These are phyloP conservation scores for Choiromyces venosus DNA, from an alignment of 495 filamentous ascomycete genomes.

Conservation along the genomic window DNA sequence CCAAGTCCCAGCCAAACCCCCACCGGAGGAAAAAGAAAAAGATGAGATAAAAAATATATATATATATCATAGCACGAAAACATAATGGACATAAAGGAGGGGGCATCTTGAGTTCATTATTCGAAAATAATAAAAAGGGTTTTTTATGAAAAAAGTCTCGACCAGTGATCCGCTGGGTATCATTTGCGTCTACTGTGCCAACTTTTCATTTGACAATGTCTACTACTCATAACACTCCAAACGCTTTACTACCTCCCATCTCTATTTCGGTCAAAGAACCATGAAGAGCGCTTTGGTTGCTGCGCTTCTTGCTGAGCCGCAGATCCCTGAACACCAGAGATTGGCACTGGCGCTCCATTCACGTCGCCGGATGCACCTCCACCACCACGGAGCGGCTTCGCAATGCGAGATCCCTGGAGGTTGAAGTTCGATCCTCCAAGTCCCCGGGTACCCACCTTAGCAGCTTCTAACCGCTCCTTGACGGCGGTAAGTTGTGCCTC, in stretches of 20 bases:
- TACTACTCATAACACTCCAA: not conserved
- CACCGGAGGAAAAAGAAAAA: constrained; percentile 8
- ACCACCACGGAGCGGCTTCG: constrained; percentile 92
- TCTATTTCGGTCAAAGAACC: constrained; percentile 41
- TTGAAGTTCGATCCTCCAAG: constrained; percentile 68
- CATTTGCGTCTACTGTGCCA: not conserved
- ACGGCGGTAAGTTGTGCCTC: constrained; percentile 94
- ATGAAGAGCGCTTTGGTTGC: constrained; percentile 37
- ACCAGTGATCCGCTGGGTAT: not conserved
- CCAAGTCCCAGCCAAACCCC: constrained; percentile 10
- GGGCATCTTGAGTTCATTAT: not conserved
- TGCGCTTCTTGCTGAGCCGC: constrained; percentile 39
- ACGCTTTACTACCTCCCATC: not conserved
- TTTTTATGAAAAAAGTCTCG: not conserved
- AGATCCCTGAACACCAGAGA: constrained; percentile 45
- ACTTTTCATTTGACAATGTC: not conserved
- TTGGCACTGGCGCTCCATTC: constrained; percentile 49
- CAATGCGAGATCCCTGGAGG: constrained; percentile 78
- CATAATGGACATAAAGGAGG: constrained; percentile 9
- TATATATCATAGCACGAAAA: constrained; percentile 5
- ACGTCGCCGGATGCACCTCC: constrained; percentile 52
- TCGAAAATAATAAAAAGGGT: not conserved
- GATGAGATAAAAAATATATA: constrained; percentile 1
- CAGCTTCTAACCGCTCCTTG: constrained; percentile 94
- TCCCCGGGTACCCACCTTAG: constrained; percentile 81